phyloP scores from a whole-genome alignment of 1,284 basidiomycete genomes.

The Acaromyces ingoldii region DNA sequence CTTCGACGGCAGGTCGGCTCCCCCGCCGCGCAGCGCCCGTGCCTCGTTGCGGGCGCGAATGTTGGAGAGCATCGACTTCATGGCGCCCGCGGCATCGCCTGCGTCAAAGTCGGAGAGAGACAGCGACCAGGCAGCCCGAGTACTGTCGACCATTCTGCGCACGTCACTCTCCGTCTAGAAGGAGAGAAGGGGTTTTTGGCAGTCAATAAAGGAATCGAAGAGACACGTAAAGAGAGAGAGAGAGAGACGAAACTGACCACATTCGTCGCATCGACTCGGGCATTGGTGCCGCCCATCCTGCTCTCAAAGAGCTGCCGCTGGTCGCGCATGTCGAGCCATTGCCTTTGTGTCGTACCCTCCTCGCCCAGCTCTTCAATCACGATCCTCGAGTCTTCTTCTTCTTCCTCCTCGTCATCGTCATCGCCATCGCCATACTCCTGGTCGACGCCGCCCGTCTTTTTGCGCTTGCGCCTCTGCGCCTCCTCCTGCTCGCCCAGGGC shows the following conservation, averaged over 20 bases:
- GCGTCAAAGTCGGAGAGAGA: constrained; percentile 1
- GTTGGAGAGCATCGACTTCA: constrained; percentile 15
- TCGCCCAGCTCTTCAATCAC: constrained; percentile 81
- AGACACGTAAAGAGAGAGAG: neutral
- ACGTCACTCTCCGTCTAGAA: too few species aligned
- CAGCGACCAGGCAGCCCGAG: neutral
- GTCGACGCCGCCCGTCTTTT: constrained; percentile 39
- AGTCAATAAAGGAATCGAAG: too few species aligned
- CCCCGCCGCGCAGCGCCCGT: constrained; percentile 30
- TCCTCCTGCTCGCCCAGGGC: constrained; percentile 45
- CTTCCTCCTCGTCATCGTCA: constrained; percentile 59
- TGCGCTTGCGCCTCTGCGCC: constrained; percentile 17
- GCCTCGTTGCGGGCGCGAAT: constrained; percentile 12
- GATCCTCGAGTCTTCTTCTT: too few species aligned
- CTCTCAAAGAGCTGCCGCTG: constrained; percentile 27
- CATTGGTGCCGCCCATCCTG: constrained; percentile 8
- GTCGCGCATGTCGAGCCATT: constrained; percentile 68
- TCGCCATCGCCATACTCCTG: constrained; percentile 32
- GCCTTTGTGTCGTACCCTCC: constrained; percentile 62
- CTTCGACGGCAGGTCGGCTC: constrained; percentile 72
- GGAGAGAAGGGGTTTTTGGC: too few species aligned
- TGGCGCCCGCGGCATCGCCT: neutral
- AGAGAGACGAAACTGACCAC: constrained; percentile 1
- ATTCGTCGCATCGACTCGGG: neutral
- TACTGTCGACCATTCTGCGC: too few species aligned